Percentiles rank a stretch among this genome's conserved stretches.
phyloP scores from a whole-genome alignment of 768 basidiomycete species.

The Termitomyces titanicus region DNA sequence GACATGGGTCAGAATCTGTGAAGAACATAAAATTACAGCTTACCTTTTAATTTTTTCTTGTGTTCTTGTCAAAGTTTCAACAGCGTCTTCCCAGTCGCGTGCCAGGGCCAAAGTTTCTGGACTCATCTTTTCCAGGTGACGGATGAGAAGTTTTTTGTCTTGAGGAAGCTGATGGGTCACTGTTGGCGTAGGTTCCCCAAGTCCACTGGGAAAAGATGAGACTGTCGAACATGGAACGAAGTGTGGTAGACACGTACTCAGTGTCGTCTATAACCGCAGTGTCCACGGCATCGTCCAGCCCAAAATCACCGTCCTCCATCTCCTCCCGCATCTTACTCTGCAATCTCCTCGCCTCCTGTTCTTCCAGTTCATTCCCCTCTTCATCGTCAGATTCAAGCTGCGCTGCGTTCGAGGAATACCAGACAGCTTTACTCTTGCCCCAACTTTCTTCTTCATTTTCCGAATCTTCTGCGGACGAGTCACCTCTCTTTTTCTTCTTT shows the following conservation, averaged over 20 bases:
- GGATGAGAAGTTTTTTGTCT: constrained; percentile 58
- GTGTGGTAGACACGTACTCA: constrained; percentile 26
- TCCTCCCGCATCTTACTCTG: constrained; percentile 72
- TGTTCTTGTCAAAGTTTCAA: constrained; percentile 45
- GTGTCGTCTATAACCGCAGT: constrained; percentile 22
- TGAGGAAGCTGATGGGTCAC: constrained; percentile 36
- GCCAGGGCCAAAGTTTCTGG: constrained; percentile 81
- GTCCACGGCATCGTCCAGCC: constrained; percentile 61
- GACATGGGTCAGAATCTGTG: not conserved
- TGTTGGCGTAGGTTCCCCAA: constrained; percentile 34
- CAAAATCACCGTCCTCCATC: constrained; percentile 80
- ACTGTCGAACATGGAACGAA: not conserved
- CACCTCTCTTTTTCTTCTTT: constrained; percentile 15
- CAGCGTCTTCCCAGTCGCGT: constrained; percentile 79
- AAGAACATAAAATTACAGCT: constrained; percentile 13
- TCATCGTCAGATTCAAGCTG: constrained; percentile 84
- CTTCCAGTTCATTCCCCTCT: constrained; percentile 84
- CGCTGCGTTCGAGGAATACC: constrained; percentile 84
- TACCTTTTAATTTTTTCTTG: constrained; percentile 55
- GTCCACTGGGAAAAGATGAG: constrained; percentile 25
- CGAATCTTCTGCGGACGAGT: constrained; percentile 25
- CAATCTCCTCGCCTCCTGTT: constrained; percentile 78
- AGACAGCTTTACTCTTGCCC: constrained; percentile 76
- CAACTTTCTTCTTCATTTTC: constrained; percentile 66
- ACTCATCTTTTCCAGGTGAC: constrained; percentile 68